phyloP scores from a whole-genome alignment of 192 early-diverging fungal species.

The Tieghemiomyces parasiticus region DNA sequence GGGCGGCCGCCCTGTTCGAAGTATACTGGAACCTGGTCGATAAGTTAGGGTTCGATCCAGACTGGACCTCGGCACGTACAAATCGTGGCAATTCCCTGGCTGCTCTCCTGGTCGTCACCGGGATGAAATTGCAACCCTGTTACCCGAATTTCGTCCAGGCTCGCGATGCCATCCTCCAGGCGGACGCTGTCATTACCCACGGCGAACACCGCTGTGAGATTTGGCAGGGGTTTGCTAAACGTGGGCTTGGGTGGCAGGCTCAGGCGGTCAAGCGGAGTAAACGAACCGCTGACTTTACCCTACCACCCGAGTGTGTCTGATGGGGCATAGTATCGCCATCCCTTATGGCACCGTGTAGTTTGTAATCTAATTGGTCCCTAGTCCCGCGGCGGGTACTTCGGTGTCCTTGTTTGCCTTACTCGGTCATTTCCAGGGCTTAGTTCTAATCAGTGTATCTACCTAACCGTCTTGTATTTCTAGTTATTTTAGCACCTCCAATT shows the following conservation, averaged over 20 bases:
- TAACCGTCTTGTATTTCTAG: too few relatives aligned
- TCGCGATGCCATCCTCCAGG: constrained; percentile 43
- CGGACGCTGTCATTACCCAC: constrained; percentile 28
- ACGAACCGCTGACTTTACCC: neutral
- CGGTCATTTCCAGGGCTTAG: too few relatives aligned
- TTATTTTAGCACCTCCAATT: too few relatives aligned
- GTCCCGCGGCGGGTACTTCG: too few relatives aligned
- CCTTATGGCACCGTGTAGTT: too few relatives aligned
- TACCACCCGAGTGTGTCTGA: neutral
- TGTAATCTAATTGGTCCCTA: too few relatives aligned
- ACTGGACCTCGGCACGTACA: constrained; percentile 32
- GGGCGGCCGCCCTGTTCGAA: constrained; percentile 86
- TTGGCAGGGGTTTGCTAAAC: constrained; percentile 47
- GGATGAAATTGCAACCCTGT: constrained; percentile 49
- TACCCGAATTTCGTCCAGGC: constrained; percentile 43
- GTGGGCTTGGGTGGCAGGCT: constrained; percentile 47
- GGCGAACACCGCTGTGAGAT: constrained; percentile 36
- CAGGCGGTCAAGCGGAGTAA: neutral
- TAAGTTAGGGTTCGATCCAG: constrained; percentile 32
- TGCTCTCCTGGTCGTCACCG: constrained; percentile 31
- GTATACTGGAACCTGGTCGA: constrained; percentile 58
- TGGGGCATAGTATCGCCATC: too few relatives aligned
- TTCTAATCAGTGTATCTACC: too few relatives aligned
- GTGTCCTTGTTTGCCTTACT: too few relatives aligned
- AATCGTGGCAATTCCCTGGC: constrained; percentile 29